Evolutionary conservation across 1,139 yeast genomes (phyloP).

Genomic region (Pichia sp.): DNA sequence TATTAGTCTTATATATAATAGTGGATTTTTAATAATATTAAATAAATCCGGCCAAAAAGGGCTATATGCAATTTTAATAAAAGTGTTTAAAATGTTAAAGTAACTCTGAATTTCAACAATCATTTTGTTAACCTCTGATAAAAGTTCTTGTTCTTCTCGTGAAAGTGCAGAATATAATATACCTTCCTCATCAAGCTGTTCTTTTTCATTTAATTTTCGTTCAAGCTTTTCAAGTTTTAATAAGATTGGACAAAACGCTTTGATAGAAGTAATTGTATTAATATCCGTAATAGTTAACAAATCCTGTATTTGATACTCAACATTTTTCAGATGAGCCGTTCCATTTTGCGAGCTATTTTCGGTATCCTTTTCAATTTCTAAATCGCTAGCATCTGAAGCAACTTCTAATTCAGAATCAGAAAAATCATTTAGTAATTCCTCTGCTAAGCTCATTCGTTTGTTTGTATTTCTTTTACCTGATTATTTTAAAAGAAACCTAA

Average conservation of each 20-base stretch:
- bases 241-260: conserved; percentile 18
- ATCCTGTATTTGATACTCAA: conserved; percentile 1
- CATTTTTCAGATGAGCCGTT: background rate
- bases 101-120: conserved; percentile 54
- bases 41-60: conserved; percentile 69
- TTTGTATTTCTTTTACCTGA: background rate
- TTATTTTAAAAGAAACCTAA: no score
- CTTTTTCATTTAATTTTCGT: conserved; percentile 18
- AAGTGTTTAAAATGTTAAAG: conserved; percentile 43
- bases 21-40: conserved; percentile 54
- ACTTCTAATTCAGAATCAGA: conserved; percentile 12
- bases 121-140: conserved; percentile 51
- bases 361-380: background rate
- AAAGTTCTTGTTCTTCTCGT: conserved; percentile 27
- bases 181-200: background rate
- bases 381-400: background rate
- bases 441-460: conserved; percentile 23
- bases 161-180: background rate
- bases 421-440: conserved; percentile 22
- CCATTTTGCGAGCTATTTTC: no score
- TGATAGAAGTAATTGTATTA: conserved; percentile 7
- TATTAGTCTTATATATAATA: conserved; percentile 56
- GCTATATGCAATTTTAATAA: conserved; percentile 48
- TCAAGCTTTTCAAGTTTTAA: conserved; percentile 23
- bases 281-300: conserved; percentile 12